Base-by-base conservation (phyloP, 345 rosid species). In the Nasturtium officinale region DNA sequence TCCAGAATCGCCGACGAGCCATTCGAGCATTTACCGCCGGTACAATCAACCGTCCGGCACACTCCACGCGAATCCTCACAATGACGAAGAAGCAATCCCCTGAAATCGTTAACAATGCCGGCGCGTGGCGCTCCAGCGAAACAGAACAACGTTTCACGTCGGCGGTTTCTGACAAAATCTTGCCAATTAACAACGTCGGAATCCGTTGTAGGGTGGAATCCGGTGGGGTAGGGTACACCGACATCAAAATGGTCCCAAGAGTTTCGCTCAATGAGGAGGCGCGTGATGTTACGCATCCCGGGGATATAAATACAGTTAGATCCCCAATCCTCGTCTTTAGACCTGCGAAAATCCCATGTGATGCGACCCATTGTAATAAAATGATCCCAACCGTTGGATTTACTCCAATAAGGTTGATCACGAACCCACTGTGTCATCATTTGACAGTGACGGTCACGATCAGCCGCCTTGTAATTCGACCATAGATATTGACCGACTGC, bases 221-320 rank as follows among this genome's bases (percentile, higher is more conserved):
- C 96, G 1, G 98, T 96, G 33, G 99, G 99, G 80, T 96, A 96
- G 0, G 99, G 99, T 0, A 92, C 85, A 48, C 91, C 96, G 69
- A 96, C 90, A 47, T 96, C 98, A 56, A 92, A 92, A 73, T 92
- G 87, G 80, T 95, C 99, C 99, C 99, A 96, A 1, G 97, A 84
- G 80, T 92, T 92, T n/a, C 98, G 87, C 81, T 96, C 99, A 3
- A 96, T 92, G 9, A 96, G 68, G 23, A 96, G 90, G 55, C 98
- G 99, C 33, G 98, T 96, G 69, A 92, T 83, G 86, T 92, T 95
- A 28, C 97, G 83, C 92, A 92, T 87, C 21, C 91, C 96, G 4
- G 86, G 86, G 73, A 69, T 53, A 86, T 92, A 81, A 61, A 95
- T 77, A 66, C 97, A 95, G 80, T 90, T 80, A 23, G 98, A 95